phyloP scores from a whole-genome alignment of 129 eudicot genomes.

The Glebionis coronaria region DNA sequence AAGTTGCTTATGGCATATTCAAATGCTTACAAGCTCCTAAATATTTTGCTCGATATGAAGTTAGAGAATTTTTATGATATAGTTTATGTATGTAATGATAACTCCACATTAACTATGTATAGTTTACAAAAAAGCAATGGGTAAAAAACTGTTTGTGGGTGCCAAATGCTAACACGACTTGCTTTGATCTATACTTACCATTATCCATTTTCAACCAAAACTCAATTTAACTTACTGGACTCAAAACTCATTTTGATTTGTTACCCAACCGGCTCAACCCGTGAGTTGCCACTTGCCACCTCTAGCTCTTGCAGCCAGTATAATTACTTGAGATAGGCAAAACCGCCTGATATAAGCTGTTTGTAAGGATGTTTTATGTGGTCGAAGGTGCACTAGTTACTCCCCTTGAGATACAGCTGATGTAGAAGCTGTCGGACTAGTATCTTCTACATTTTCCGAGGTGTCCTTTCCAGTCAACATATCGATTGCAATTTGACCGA shows the following conservation, averaged over 20 bases:
- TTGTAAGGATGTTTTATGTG: constrained; percentile 5
- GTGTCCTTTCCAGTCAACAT: constrained; percentile 57
- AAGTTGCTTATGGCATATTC: neutral
- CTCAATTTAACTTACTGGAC: neutral
- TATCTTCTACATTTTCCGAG: constrained; percentile 32
- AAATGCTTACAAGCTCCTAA: neutral
- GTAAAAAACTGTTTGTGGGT: neutral
- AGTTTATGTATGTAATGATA: too few relatives aligned
- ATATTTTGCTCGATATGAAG: neutral
- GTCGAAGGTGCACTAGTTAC: constrained; percentile 23
- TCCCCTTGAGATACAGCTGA: constrained; percentile 44
- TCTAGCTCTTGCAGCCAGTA: neutral
- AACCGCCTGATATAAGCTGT: neutral
- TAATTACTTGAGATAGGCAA: neutral
- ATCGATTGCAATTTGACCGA: constrained; percentile 61
- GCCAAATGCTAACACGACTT: too few relatives aligned
- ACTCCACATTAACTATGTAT: neutral
- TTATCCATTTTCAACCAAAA: too few relatives aligned
- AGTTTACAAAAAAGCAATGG: neutral
- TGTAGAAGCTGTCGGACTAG: constrained; percentile 56
- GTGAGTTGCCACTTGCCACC: too few relatives aligned
- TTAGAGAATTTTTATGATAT: neutral
- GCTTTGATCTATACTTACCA: too few relatives aligned
- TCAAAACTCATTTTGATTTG: neutral
- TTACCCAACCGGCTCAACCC: neutral